phyloP scores from a whole-genome alignment of 225 moss, liverwort and hornwort species.

The Physcomitrium patens region DNA sequence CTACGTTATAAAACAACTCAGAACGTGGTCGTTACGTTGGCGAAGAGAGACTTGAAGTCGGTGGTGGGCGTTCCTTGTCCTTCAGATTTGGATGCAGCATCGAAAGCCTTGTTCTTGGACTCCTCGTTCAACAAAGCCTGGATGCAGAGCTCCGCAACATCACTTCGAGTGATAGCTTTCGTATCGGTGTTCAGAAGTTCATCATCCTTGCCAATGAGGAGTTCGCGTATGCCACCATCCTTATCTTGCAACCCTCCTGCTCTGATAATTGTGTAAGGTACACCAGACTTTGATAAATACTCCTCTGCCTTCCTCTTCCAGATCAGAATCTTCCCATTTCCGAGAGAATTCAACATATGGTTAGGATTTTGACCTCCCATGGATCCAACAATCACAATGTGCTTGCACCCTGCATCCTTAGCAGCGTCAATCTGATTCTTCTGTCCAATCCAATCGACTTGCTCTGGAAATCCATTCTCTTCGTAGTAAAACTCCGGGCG shows the following conservation, averaged over 20 bases:
- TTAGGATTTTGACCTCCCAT: conserved; percentile 90
- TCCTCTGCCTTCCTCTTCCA: conserved; percentile 95
- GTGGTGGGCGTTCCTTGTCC: conserved; percentile 54
- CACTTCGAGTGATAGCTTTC: conserved; percentile 65
- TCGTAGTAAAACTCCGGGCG: conserved; percentile 84
- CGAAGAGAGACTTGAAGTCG: conserved; percentile 56
- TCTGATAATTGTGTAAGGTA: conserved; percentile 86
- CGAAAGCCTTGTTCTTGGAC: conserved; percentile 53
- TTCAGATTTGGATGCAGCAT: conserved; percentile 58
- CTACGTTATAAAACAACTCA: conserved; percentile 22
- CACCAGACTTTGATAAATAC: conserved; percentile 73
- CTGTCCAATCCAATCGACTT: conserved; percentile 85
- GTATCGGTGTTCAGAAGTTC: conserved; percentile 61
- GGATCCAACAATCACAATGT: conserved; percentile 81
- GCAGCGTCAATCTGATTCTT: conserved; percentile 86
- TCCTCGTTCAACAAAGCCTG: conserved; percentile 51
- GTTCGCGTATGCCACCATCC: conserved; percentile 71
- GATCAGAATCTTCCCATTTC: conserved; percentile 88
- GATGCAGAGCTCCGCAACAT: conserved; percentile 77
- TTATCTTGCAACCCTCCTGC: conserved; percentile 91
- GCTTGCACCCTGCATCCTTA: conserved; percentile 81
- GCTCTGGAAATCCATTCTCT: conserved; percentile 70
- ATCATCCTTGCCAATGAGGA: conserved; percentile 73
- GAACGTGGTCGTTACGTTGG: conserved; percentile 41
- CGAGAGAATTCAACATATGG: conserved; percentile 74